Conservation (phyloP, 2,329 filamentous ascomycete species). For the Fusarium sp. region DNA sequence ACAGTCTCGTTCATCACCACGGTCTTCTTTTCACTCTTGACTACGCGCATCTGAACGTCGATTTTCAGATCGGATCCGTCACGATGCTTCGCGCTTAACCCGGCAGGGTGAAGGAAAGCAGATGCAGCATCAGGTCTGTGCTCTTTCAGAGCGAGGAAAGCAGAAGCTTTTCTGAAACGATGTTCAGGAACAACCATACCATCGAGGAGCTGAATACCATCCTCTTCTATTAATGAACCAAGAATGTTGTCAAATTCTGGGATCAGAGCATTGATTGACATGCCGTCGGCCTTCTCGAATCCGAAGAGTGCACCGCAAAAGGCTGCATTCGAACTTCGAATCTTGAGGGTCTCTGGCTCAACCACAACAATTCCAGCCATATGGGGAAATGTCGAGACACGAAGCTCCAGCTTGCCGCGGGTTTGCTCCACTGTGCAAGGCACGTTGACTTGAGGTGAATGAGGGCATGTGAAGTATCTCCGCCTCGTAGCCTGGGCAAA, state of each 20-base stretch:
- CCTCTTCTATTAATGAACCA: conserved; percentile 84
- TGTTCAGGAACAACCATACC: conserved; percentile 98
- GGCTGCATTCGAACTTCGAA: conserved; percentile 94
- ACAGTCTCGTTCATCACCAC: conserved; percentile 73
- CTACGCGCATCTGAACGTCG: conserved; percentile 95
- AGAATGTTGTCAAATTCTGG: conserved; percentile 90
- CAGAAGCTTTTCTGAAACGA: conserved; percentile 90
- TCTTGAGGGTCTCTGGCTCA: conserved; percentile 79
- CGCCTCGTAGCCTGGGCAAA: conserved; percentile 79
- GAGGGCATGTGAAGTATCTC: conserved; percentile 87
- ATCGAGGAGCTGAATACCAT: conserved; percentile 85
- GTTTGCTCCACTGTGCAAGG: conserved; percentile 85
- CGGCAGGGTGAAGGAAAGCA: conserved; percentile 85
- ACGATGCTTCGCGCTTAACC: conserved; percentile 86
- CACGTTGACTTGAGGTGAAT: conserved; percentile 81
- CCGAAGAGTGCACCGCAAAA: conserved; percentile 95
- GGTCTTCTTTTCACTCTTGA: conserved; percentile 83
- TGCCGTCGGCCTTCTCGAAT: conserved; percentile 84
- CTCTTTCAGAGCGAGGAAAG: conserved; percentile 85
- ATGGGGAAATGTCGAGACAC: conserved; percentile 94
- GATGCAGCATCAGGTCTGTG: conserved; percentile 82
- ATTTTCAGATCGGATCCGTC: conserved; percentile 94
- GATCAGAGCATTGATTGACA: conserved; percentile 83
- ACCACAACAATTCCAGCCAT: conserved; percentile 97
- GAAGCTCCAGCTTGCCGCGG: conserved; percentile 76